Evolutionary conservation across 2,329 filamentous ascomycete species (phyloP).

Genomic region (Aspergillus sp.): DNA sequence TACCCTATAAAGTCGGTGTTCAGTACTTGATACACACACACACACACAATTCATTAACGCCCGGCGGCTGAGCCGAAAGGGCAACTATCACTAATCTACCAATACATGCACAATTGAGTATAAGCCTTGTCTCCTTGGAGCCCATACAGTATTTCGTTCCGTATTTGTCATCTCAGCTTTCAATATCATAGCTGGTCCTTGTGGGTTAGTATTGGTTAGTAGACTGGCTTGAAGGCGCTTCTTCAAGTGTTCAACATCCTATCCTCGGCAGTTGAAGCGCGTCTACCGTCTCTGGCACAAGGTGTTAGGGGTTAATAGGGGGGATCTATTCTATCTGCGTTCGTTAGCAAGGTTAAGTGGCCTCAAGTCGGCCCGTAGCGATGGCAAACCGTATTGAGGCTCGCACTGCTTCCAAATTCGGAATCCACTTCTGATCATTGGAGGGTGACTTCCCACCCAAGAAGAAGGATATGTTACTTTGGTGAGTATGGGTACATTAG

Average conservation of each 20-base stretch:
- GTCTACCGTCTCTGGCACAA: constrained; percentile 28
- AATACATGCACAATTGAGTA: not conserved
- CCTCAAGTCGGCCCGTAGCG: constrained; percentile 25
- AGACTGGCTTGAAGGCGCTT: constrained; percentile 35
- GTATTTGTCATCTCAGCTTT: not conserved
- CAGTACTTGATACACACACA: too few relatives aligned
- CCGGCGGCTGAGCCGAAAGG: constrained; percentile 23
- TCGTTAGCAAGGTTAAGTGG: constrained; percentile 21
- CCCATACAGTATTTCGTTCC: not conserved
- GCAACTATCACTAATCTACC: constrained; percentile 17
- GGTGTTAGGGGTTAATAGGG: constrained; percentile 20
- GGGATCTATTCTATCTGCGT: constrained; percentile 7
- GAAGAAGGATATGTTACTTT: constrained; percentile 16
- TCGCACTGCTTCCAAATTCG: constrained; percentile 29
- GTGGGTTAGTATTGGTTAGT: constrained; percentile 22
- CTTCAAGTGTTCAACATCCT: constrained; percentile 38
- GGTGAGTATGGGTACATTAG: too few relatives aligned
- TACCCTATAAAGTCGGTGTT: too few relatives aligned
- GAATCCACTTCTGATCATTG: constrained; percentile 26
- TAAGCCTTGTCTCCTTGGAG: not conserved
- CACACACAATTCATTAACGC: constrained; percentile 22
- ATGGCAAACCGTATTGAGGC: constrained; percentile 32
- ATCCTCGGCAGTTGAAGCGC: constrained; percentile 35
- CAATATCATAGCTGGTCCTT: not conserved
- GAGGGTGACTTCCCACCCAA: constrained; percentile 25